These are phyloP conservation scores for Byssochlamys sp. DNA, from an alignment of 2,329 filamentous ascomycete species.

Conservation along the genomic window DNA sequence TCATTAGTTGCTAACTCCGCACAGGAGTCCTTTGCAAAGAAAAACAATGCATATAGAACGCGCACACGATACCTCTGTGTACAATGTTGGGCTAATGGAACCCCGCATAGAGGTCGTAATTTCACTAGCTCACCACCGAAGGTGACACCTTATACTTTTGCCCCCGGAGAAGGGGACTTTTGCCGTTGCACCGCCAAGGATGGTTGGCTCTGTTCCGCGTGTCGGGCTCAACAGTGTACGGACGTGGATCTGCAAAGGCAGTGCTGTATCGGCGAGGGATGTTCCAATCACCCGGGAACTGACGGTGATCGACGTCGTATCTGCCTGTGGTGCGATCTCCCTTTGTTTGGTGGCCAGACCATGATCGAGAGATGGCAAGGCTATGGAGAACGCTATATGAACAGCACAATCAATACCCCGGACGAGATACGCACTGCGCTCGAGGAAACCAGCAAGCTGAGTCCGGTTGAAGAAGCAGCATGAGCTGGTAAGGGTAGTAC, in stretches of 20 bases:
- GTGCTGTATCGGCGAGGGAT: constrained; percentile 17
- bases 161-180: constrained; percentile 11
- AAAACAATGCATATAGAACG: constrained; percentile 20
- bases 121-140: constrained; percentile 9
- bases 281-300: constrained; percentile 9
- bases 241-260: constrained; percentile 10
- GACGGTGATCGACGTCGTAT: constrained; percentile 18
- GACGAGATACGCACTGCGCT: not conserved
- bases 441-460: not conserved
- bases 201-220: constrained; percentile 19
- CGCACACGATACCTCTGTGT: constrained; percentile 19
- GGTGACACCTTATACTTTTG: constrained; percentile 6
- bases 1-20: not conserved
- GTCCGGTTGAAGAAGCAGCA: not conserved
- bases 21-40: constrained; percentile 17
- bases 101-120: constrained; percentile 12
- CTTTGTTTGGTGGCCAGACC: constrained; percentile 3
- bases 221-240: constrained; percentile 17
- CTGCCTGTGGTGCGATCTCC: constrained; percentile 23
- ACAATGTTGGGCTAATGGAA: constrained; percentile 19
- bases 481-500: not conserved
- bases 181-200: constrained; percentile 18
- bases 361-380: constrained; percentile 3
- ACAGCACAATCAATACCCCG: not conserved
- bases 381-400: constrained; percentile 2